Base-by-base conservation (phyloP, 805 yeast genomes). In the Saturnispora serradocipensis region DNA sequence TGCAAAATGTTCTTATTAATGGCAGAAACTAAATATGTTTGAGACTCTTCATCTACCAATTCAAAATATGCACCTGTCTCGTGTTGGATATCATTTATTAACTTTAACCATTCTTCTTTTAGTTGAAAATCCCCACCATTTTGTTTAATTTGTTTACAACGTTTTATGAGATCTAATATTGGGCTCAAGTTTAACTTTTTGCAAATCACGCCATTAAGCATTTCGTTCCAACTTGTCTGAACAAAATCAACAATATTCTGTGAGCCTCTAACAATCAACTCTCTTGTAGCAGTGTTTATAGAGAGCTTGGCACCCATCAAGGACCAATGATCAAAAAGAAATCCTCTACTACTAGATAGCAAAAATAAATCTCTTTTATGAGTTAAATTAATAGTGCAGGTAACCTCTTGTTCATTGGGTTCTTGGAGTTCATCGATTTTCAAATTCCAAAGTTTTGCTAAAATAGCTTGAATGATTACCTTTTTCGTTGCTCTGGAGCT, bases 241-340 rank as follows among this genome's bases (percentile, higher is more conserved):
- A 69, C 70, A 58, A 63, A 67, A 34, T 62, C 58, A 3, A 64
- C 60, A 18, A 63, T 58, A 18, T 58, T 53, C 16, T 56, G 53
- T 16, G 60, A 58, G 2, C 70, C 71, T 46, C 58, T 58, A 4
- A 67, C 63, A 8, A 60, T 56, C 39, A 69, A 51, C 40, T 61
- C 62, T 22, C 54, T 54, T 7, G 62, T 58, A 15, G 61, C 61
- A 1, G 60, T 53, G 28, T 57, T 58, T 34, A 68, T 53, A 11
- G 64, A 59, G 22, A 69, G 46, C 40, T 59, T 62, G 5, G 71
- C 72, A n/a, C 72, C 72, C 25, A 64, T 53, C 30, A 63, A 55
- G 9, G 69, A 55, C 71, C 71, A 68, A n/a, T 62, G 62, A 50
- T 62, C 63, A 44, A 67, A 59, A 32, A 68, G 46, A 27, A 60